Conservation (phyloP, 2,329 filamentous ascomycete genomes). For the Neonectria hederae region DNA sequence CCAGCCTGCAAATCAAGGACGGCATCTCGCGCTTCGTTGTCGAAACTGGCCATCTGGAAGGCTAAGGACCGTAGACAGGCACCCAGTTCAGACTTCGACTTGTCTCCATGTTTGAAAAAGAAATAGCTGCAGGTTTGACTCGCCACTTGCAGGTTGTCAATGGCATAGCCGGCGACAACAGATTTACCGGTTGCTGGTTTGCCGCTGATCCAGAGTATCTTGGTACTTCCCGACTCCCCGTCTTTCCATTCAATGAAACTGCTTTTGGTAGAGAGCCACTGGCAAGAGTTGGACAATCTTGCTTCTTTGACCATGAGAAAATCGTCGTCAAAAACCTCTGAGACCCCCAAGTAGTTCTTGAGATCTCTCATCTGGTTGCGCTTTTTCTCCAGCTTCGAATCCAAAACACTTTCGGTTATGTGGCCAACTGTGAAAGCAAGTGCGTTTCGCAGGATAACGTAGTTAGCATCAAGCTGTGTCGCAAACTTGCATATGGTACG, state of each 20-base stretch:
- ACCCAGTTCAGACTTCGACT: slow-evolving; percentile 33
- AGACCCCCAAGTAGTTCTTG: slow-evolving; percentile 25
- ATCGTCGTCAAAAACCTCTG: slow-evolving; percentile 26
- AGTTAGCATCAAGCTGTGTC: slow-evolving; percentile 49
- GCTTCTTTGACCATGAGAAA: slow-evolving; percentile 20
- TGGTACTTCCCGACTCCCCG: slow-evolving; percentile 15
- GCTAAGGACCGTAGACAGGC: slow-evolving; percentile 44
- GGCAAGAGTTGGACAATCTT: slow-evolving; percentile 26
- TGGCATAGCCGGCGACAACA: slow-evolving; percentile 44
- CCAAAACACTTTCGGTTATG: slow-evolving; percentile 10
- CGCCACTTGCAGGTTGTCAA: slow-evolving; percentile 39
- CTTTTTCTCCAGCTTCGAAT: slow-evolving; percentile 8
- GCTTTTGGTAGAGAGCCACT: slow-evolving; percentile 27
- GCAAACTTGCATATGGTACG: slow-evolving; percentile 54
- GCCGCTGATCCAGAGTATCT: slow-evolving; percentile 37
- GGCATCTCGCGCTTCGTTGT: slow-evolving; percentile 34
- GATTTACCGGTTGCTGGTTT: slow-evolving; percentile 49
- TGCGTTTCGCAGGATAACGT: slow-evolving; percentile 45
- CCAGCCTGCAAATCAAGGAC: slow-evolving; percentile 40
- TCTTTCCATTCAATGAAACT: slow-evolving; percentile 29
- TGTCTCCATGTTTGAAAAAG: slow-evolving; percentile 41
- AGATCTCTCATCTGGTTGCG: slow-evolving; percentile 18
- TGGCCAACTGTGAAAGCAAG: slow-evolving; percentile 37
- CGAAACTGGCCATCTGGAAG: slow-evolving; percentile 41
- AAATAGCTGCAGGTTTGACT: slow-evolving; percentile 33